Percentiles rank a stretch among this genome's conserved stretches.
These are phyloP conservation scores for Pseudocercospora fuligena DNA, from an alignment of 2,329 filamentous ascomycete species.

Conservation along the genomic window DNA sequence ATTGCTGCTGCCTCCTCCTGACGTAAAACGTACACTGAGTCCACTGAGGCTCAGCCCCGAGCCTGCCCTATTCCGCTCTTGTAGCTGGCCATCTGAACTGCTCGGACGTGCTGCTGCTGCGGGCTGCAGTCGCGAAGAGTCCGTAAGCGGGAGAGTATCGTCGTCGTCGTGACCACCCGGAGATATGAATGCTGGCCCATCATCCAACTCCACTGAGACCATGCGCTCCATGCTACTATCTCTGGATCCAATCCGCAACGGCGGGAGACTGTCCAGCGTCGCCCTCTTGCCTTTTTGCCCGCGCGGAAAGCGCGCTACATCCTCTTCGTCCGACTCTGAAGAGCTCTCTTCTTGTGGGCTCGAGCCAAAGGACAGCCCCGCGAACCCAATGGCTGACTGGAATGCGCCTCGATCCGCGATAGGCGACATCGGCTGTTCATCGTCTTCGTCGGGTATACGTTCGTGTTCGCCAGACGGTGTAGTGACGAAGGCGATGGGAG, in stretches of 20 bases:
- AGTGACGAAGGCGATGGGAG: constrained; percentile 43
- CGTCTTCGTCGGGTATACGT: constrained; percentile 42
- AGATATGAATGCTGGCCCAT: constrained; percentile 60
- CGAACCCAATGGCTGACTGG: constrained; percentile 55
- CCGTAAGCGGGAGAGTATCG: constrained; percentile 65
- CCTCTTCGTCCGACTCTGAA: constrained; percentile 27
- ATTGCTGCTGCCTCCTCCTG: constrained; percentile 43
- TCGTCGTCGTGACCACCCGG: constrained; percentile 50
- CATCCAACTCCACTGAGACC: constrained; percentile 56
- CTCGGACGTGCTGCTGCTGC: constrained; percentile 43
- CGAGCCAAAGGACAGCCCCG: constrained; percentile 48
- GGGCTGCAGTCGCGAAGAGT: constrained; percentile 60
- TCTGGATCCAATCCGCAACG: constrained; percentile 33
- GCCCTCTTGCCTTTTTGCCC: constrained; percentile 22
- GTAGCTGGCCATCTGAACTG: constrained; percentile 47
- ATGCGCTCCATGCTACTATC: constrained; percentile 35
- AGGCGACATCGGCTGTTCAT: constrained; percentile 46
- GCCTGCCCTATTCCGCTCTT: constrained; percentile 47
- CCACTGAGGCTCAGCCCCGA: constrained; percentile 38
- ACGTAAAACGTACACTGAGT: constrained; percentile 60
- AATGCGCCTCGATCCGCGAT: constrained; percentile 53
- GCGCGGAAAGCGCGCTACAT: constrained; percentile 26
- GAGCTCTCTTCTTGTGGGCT: constrained; percentile 24
- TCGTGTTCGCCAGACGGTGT: constrained; percentile 42
- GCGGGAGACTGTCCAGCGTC: constrained; percentile 35